A percentile compares a stretch with the other conserved stretches of the same genome.
These are phyloP conservation scores for Verticillium dahliae DNA, from an alignment of 2,329 filamentous ascomycete species.

Conservation along the genomic window DNA sequence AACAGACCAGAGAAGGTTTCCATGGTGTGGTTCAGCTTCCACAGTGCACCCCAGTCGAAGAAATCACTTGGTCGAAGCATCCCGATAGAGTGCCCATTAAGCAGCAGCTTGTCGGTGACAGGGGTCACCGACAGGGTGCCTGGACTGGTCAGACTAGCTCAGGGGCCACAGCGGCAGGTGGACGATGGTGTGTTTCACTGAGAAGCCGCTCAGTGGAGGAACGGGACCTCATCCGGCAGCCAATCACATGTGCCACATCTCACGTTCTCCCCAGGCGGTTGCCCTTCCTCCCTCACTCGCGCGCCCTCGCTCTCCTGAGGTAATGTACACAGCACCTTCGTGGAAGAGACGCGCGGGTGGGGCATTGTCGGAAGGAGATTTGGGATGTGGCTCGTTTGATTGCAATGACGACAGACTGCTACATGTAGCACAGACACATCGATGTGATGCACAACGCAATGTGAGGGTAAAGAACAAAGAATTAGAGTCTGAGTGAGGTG, in stretches of 20 bases:
- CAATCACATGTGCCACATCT: background rate
- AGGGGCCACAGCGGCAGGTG: background rate
- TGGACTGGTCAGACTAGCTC: background rate
- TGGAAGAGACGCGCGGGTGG: background rate
- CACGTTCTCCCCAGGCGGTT: background rate
- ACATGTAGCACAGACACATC: background rate
- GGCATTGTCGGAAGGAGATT: background rate
- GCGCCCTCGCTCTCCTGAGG: background rate
- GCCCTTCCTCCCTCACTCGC: background rate
- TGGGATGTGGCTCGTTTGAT: background rate
- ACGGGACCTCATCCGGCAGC: background rate
- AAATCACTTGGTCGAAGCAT: background rate
- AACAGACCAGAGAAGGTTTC: background rate
- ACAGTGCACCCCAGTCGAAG: background rate
- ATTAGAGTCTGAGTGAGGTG: background rate
- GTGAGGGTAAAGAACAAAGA: background rate
- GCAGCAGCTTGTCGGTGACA: background rate
- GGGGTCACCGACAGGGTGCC: background rate
- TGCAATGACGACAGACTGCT: background rate
- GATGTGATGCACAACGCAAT: background rate
- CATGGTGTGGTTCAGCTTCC: background rate
- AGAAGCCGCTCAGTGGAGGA: background rate
- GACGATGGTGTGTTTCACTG: constrained; percentile 1
- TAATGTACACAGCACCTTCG: background rate
- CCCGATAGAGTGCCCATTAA: background rate